Evolutionary conservation across 2,329 filamentous ascomycete genomes (phyloP), one percentile per base, ranked within the genome.

Genomic region (Aspergillus proliferans): DNA sequence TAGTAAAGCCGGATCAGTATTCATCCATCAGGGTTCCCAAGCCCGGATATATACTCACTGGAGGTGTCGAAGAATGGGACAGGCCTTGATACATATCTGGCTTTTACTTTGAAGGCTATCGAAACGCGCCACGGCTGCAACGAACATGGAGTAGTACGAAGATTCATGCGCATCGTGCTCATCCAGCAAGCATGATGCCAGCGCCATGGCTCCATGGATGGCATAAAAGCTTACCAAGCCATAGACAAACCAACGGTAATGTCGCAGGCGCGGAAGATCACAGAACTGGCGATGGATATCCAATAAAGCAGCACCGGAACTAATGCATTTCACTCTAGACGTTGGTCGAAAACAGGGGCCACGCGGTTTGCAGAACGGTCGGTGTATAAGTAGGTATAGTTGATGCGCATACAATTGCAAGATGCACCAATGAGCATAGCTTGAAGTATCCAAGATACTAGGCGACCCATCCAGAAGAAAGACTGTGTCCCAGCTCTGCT

Each of bases 401-500:
- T 66, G 63, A 42, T 66, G 54, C 5, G 61, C 59, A 45, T 66
- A 66, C n/a, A 52, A 52, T 41, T 66, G 59, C 12, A 67, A 47
- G 45, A 66, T 55, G 38, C 61, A 60, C 49, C 60, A 57, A 48
- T 65, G 53, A 3, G 59, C 62, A 38, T 62, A 60, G 24, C 53
- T 53, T 4, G 49, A 47, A 9, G 57, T 40, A 21, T 58, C 55
- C 9, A 61, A 47, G 15, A 60, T 43, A 22, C 46, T 57, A 2
- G 54, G 54, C 2, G 28, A 39, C 4, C 56, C 56, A 26, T 57
- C 47, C 4, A 55, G 12, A 9, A 59, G 15, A 24, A 46, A 61
- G 0, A 38, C 48, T 0, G 48, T 46, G 24, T 58, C 54, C 58
- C 58, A 61, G 30, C 54, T 48, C 2, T 42, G 14, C 43, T 58